These are phyloP conservation scores for Gossypium bickii DNA, from an alignment of 345 rosid species.

Conservation along the genomic window DNA sequence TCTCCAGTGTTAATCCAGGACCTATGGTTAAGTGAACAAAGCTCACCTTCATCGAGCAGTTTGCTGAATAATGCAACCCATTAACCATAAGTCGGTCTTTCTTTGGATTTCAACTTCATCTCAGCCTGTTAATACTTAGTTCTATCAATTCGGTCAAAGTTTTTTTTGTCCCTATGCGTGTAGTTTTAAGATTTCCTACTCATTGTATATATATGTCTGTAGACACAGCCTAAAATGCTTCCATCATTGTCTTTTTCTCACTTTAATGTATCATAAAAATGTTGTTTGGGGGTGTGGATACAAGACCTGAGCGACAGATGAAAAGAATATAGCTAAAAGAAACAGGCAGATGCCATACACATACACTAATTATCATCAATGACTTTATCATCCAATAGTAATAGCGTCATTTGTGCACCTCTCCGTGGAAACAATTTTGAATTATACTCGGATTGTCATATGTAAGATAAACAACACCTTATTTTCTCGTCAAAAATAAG, in stretches of 20 bases:
- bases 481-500: neutral
- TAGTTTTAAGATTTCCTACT: neutral
- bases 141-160: neutral
- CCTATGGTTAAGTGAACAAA: slow-evolving; percentile 46
- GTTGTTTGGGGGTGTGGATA: neutral
- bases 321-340: neutral
- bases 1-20: slow-evolving; percentile 42
- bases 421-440: no score
- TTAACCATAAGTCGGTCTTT: slow-evolving; percentile 18
- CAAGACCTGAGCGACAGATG: neutral
- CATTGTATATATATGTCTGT: neutral
- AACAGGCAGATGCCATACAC: neutral
- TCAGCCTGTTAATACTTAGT: neutral
- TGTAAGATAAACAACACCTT: neutral
- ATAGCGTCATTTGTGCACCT: no score
- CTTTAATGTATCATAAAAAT: neutral
- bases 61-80: slow-evolving; percentile 26
- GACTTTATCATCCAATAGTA: neutral
- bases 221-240: neutral
- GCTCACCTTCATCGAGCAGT: slow-evolving; percentile 52
- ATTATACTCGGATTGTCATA: no score
- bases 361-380: neutral
- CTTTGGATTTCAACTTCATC: slow-evolving; percentile 3
- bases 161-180: neutral
- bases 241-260: neutral